phyloP scores from a whole-genome alignment of 768 basidiomycete species.

The Mycena belliarum region DNA sequence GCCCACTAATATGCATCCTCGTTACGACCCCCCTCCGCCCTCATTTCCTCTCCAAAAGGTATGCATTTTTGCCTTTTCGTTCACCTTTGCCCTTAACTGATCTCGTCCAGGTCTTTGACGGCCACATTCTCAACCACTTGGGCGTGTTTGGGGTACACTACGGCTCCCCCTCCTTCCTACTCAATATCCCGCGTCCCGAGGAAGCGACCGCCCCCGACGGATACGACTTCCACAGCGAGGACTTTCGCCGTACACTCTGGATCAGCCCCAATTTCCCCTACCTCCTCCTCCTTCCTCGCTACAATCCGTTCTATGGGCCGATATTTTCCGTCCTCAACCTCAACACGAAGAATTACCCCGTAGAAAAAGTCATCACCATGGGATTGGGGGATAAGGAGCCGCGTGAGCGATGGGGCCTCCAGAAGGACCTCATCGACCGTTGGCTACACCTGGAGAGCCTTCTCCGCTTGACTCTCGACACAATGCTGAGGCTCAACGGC shows the following conservation, averaged over 20 bases:
- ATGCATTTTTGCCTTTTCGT: neutral
- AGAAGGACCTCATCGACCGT: constrained; percentile 5
- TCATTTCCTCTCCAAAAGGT: constrained; percentile 5
- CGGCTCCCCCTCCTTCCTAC: constrained; percentile 11
- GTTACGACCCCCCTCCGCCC: neutral
- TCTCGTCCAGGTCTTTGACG: constrained; percentile 5
- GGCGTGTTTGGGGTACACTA: constrained; percentile 20
- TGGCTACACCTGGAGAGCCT: constrained; percentile 16
- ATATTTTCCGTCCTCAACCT: constrained; percentile 16
- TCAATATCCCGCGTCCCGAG: constrained; percentile 8
- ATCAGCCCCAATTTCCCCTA: constrained; percentile 10
- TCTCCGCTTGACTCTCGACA: constrained; percentile 9
- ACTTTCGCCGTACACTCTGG: constrained; percentile 15
- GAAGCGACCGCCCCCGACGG: constrained; percentile 7
- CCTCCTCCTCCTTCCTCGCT: constrained; percentile 12
- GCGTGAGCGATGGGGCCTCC: constrained; percentile 11
- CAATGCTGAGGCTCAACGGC: constrained; percentile 6
- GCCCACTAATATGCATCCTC: constrained; percentile 7
- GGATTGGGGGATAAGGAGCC: neutral
- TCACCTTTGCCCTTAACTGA: neutral
- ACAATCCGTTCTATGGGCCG: constrained; percentile 12
- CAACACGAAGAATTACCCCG: constrained; percentile 1
- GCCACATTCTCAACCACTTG: constrained; percentile 6
- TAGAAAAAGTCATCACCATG: neutral
- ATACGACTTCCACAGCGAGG: neutral